A percentile compares a stretch with the other conserved stretches of the same genome.
Evolutionary conservation across 2,329 filamentous ascomycete species (phyloP).

Genomic region (Coniochaeta hoffmannii): DNA sequence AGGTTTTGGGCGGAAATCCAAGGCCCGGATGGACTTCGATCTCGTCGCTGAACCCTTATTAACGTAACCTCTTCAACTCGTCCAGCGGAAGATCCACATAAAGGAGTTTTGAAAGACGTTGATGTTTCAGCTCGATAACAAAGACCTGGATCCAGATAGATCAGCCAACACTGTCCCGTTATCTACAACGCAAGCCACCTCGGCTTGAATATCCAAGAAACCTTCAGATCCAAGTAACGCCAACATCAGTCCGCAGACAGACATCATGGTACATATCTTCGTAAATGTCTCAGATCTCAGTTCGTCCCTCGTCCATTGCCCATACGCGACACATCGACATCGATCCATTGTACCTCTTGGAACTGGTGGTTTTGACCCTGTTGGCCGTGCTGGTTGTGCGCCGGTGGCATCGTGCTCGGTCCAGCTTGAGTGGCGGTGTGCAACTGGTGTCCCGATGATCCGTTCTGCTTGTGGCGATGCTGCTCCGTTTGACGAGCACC

Average conservation of each 20-base stretch:
- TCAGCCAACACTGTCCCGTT: too few relatives aligned
- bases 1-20: not conserved
- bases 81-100: not conserved
- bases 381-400: not conserved
- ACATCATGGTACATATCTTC: not conserved
- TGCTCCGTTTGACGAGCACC: not conserved
- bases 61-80: not conserved
- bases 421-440: not conserved
- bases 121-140: too few relatives aligned
- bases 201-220: not conserved
- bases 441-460: not conserved
- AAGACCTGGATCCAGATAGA: too few relatives aligned
- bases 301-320: not conserved
- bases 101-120: too few relatives aligned
- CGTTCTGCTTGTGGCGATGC: not conserved
- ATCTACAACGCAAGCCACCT: not conserved
- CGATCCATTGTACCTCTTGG: not conserved
- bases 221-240: not conserved
- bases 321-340: not conserved
- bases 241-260: not conserved
- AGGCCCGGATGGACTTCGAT: not conserved
- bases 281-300: not conserved
- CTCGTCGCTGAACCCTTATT: not conserved
- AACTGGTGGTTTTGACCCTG: not conserved
- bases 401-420: not conserved